Conservation (phyloP, 768 basidiomycete species). For the Naganishia randhawae region DNA sequence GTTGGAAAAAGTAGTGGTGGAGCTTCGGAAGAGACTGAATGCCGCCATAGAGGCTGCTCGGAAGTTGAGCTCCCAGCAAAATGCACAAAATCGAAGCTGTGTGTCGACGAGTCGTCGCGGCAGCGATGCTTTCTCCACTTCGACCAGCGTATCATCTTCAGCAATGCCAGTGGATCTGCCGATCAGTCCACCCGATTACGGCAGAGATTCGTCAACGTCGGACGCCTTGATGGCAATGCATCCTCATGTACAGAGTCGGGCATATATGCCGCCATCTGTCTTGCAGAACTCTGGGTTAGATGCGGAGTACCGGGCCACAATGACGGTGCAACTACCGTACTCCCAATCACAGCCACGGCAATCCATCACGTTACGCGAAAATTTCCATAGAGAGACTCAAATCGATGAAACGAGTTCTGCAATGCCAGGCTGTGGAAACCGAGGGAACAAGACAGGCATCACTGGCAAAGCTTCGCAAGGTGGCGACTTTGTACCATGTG, state of each 20-base stretch:
- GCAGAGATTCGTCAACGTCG: not conserved
- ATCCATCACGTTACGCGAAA: not conserved
- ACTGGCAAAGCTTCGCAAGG: not conserved
- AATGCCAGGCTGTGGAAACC: not conserved
- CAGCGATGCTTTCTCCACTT: conserved; percentile 17
- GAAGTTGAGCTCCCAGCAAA: not conserved
- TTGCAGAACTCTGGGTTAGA: no score
- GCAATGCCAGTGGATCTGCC: conserved; percentile 11
- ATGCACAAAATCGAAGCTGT: not conserved
- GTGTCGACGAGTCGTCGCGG: conserved; percentile 8
- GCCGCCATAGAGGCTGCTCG: conserved; percentile 6
- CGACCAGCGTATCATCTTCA: not conserved
- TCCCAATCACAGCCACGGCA: not conserved
- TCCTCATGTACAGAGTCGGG: not conserved
- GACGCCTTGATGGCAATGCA: not conserved
- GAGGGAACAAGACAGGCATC: not conserved
- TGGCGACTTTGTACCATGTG: conserved; percentile 55
- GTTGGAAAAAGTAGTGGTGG: conserved; percentile 22
- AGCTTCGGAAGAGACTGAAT: conserved; percentile 21
- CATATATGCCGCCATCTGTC: not conserved
- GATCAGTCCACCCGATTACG: conserved; percentile 16
- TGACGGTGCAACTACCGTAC: not conserved
- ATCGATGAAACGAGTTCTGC: not conserved
- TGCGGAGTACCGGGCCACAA: not conserved
- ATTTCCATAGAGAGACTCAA: not conserved